These are phyloP conservation scores for Colletotrichum paranaense DNA, from an alignment of 2,329 filamentous ascomycete genomes.

Conservation along the genomic window DNA sequence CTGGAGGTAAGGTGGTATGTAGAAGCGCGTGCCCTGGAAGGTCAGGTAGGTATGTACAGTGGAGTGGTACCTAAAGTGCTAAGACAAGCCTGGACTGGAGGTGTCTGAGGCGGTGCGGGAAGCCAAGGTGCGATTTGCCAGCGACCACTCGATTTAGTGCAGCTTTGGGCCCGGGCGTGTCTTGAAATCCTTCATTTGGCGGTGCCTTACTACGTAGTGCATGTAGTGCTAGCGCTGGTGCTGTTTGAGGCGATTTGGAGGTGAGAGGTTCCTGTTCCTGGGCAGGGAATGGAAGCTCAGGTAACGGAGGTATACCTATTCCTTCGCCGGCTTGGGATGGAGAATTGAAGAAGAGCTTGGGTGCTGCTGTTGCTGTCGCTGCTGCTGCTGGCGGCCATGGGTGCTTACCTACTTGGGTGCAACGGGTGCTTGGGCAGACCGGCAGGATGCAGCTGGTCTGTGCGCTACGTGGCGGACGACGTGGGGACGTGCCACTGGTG, in stretches of 20 bases:
- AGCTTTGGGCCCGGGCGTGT: neutral
- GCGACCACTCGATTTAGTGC: neutral
- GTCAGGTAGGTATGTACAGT: no score
- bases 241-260: neutral
- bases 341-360: neutral
- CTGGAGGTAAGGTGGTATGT: no score
- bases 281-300: neutral
- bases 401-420: neutral
- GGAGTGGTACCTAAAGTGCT: no score
- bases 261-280: neutral
- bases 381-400: neutral
- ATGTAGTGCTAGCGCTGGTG: neutral
- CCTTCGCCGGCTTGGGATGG: neutral
- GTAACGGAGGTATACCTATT: neutral
- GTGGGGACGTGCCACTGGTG: conserved; percentile 19
- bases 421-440: conserved; percentile 3
- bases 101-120: neutral
- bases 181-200: neutral
- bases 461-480: neutral
- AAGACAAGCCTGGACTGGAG: neutral
- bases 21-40: no score
- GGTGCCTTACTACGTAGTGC: neutral
- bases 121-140: neutral
- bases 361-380: neutral
- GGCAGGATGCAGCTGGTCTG: conserved; percentile 12